These are phyloP conservation scores for Verticillium tricorpus DNA, from an alignment of 2,329 filamentous ascomycete genomes.

Conservation along the genomic window DNA sequence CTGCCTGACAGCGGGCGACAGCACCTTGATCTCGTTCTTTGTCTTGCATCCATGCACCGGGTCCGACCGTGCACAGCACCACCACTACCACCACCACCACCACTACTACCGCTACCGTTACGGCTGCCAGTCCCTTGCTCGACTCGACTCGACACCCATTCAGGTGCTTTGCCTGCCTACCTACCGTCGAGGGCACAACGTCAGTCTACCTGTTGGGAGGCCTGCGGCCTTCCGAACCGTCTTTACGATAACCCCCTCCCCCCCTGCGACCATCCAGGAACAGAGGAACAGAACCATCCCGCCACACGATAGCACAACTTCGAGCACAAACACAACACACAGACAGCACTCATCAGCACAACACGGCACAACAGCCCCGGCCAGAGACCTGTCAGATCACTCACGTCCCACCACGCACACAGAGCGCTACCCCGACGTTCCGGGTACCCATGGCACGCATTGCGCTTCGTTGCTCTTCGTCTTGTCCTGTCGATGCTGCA, in stretches of 20 bases:
- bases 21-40: conserved; percentile 2
- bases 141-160: not conserved
- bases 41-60: conserved; percentile 2
- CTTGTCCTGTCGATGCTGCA: not conserved
- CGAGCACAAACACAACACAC: not conserved
- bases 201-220: not conserved
- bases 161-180: not conserved
- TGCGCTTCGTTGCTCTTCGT: not conserved
- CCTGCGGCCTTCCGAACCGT: not conserved
- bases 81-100: not conserved
- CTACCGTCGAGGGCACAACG: not conserved
- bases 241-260: not conserved
- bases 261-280: not conserved
- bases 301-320: not conserved
- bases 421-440: not conserved
- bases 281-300: not conserved
- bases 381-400: not conserved
- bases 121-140: not conserved
- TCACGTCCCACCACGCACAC: not conserved
- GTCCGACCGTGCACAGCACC: not conserved
- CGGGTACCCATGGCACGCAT: not conserved
- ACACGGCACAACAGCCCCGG: not conserved
- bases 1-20: not conserved
- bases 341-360: not conserved
- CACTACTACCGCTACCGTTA: not conserved